Percentiles rank a stretch among this genome's conserved stretches.
Conservation (phyloP, 768 basidiomycete species). For the Trametes cinnabarina region DNA sequence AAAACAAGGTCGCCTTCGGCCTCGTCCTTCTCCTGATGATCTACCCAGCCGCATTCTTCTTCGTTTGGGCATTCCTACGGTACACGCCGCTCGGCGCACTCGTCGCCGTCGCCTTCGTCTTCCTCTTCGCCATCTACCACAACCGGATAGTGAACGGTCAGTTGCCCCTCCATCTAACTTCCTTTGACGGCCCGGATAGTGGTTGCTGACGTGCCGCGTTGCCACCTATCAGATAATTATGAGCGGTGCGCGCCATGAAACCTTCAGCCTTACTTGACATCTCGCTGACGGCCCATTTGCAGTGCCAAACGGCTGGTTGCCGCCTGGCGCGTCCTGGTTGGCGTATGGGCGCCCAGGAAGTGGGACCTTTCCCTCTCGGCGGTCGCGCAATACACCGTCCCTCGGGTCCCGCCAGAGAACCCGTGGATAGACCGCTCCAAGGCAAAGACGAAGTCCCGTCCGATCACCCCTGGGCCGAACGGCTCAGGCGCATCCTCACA, state of each 20-base stretch:
- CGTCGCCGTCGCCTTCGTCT: slow-evolving; percentile 65
- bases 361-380: slow-evolving; percentile 81
- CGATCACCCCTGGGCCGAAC: slow-evolving; percentile 18
- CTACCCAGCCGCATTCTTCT: slow-evolving; percentile 83
- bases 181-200: not conserved
- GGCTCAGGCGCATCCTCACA: not conserved
- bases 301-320: slow-evolving; percentile 86
- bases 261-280: not conserved
- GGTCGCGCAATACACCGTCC: slow-evolving; percentile 70
- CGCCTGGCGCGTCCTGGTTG: slow-evolving; percentile 95
- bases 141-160: slow-evolving; percentile 80
- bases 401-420: slow-evolving; percentile 61
- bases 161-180: slow-evolving; percentile 27
- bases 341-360: slow-evolving; percentile 84
- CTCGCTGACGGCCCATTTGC: slow-evolving; percentile 5
- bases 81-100: slow-evolving; percentile 74
- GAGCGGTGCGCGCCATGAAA: slow-evolving; percentile 52
- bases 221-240: slow-evolving; percentile 59
- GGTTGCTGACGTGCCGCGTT: not conserved
- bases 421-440: slow-evolving; percentile 64
- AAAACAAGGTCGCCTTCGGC: slow-evolving; percentile 94
- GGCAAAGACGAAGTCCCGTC: slow-evolving; percentile 24
- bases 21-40: slow-evolving; percentile 72
- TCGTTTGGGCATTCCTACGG: slow-evolving; percentile 81
- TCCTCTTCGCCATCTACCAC: slow-evolving; percentile 83